Base-by-base conservation (phyloP, 2,329 filamentous ascomycete species). In the Cordyceps farinosa region DNA sequence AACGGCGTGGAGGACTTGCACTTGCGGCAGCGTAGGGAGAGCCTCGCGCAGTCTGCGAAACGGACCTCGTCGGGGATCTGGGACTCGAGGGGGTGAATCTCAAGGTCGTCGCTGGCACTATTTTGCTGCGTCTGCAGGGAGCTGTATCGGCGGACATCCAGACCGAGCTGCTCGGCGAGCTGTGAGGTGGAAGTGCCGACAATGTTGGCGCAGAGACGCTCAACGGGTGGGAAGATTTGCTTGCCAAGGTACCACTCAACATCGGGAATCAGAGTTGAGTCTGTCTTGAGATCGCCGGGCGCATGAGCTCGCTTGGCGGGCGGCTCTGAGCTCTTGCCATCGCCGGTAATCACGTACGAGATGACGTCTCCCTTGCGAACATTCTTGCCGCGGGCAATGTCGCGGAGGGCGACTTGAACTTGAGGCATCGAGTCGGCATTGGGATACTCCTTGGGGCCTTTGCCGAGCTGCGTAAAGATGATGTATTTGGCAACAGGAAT, bases 161-260 rank as follows among this genome's bases (percentile, higher is more conserved):
- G 87, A 2, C 95, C 95, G 15, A 99, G 86, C 74, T 95, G 96
- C 73, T 97, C 93, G 2, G 95, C 95, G 10, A 99, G 84, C 67
- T 93, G 88, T 1, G 91, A 87, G 8, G 94, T 90, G 66, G 97
- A 96, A 1, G 95, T 99, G 64, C 95, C 95, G 15, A 87, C 86
- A 70, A 99, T 97, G 65, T 96, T 97, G 65, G 94, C 95, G 74
- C 95, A 99, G 29, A 99, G 87, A 83, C 95, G 91, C 79, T 99
- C 95, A 32, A 99, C 95, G 0, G 95, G 95, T 11, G 95, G 95
- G 77, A 99, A 92, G 64, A 99, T 97, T 76, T 99, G 95, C 80
- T 99, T 99, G 80, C 92, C 90, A 45, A 99, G 86, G 75, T 99
- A 99, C 85, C 93, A 98, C 73, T 99, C 95, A n/a, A 97, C 85